These are phyloP conservation scores for Begonia loranthoides DNA, from an alignment of 306 rosid genomes.

Conservation along the genomic window DNA sequence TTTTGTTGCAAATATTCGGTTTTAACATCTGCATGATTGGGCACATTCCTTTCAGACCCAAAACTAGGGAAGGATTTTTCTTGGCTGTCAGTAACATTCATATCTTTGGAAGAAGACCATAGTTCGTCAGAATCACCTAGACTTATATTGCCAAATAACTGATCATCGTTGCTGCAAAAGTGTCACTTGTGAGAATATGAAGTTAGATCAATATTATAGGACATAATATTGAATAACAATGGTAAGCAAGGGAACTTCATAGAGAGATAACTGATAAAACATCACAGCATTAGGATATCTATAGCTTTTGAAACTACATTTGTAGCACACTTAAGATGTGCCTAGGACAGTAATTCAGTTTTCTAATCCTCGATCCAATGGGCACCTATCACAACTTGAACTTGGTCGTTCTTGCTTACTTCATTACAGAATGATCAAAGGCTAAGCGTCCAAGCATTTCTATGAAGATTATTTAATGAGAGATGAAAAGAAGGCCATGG, in stretches of 20 bases:
- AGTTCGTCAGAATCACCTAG: conserved; percentile 50
- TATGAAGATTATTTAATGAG: conserved; percentile 1
- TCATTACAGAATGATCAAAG: background rate
- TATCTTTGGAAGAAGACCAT: conserved; percentile 63
- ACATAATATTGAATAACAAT: background rate
- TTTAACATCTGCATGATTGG: conserved; percentile 35
- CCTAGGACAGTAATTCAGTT: too few relatives aligned
- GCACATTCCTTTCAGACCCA: conserved; percentile 25
- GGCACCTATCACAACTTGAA: too few relatives aligned
- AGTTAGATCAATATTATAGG: conserved; percentile 27
- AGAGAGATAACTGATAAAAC: too few relatives aligned
- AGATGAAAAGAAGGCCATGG: conserved; percentile 9
- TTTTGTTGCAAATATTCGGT: conserved; percentile 30
- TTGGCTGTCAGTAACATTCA: conserved; percentile 14
- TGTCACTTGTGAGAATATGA: conserved; percentile 60
- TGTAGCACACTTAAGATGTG: too few relatives aligned
- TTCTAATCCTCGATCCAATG: too few relatives aligned
- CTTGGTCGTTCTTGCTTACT: too few relatives aligned
- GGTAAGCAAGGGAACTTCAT: background rate
- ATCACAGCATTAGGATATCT: too few relatives aligned
- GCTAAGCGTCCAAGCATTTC: background rate
- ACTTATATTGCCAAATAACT: conserved; percentile 48
- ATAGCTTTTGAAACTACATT: too few relatives aligned
- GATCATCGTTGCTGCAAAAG: conserved; percentile 79
- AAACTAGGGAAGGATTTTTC: conserved; percentile 29